Evolutionary conservation across 2,329 filamentous ascomycete genomes (phyloP).

Genomic region (Fusarium sp.): DNA sequence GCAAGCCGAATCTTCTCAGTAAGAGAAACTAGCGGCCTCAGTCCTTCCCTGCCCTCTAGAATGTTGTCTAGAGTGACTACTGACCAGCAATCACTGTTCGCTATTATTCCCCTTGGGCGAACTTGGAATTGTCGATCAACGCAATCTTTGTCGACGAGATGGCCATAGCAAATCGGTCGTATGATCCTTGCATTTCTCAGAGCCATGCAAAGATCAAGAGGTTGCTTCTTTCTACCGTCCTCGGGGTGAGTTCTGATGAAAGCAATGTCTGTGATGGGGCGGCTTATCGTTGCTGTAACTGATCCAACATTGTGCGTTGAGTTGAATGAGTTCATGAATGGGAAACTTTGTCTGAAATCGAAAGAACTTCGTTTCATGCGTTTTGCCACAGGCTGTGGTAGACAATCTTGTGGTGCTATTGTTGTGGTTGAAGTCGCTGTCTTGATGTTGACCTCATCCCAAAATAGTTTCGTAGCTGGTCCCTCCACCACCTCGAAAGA

Average conservation of each 20-base stretch:
- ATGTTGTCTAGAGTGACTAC: constrained; percentile 19
- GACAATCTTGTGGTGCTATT: rapidly evolving
- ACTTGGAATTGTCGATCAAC: constrained; percentile 6
- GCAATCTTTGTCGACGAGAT: constrained; percentile 6
- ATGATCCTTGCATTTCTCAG: background rate
- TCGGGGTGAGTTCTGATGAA: background rate
- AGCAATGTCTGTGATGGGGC: background rate
- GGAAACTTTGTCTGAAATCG: background rate
- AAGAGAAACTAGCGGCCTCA: background rate
- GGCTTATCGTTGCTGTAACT: background rate
- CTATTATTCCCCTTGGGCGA: background rate
- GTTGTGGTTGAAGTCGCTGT: background rate
- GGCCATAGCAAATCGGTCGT: constrained; percentile 15
- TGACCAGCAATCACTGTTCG: constrained; percentile 5
- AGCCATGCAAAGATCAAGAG: constrained; percentile 12
- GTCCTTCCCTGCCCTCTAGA: background rate
- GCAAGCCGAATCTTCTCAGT: constrained; percentile 18
- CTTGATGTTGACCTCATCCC: constrained; percentile 24
- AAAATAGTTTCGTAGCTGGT: background rate
- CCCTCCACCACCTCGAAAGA: constrained; percentile 13
- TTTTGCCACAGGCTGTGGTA: background rate
- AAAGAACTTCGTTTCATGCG: background rate
- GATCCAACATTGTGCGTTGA: background rate
- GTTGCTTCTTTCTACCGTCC: rapidly evolving
- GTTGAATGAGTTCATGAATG: rapidly evolving